These are phyloP conservation scores for Chrysosphaeria jannelii DNA, from an alignment of 2,329 filamentous ascomycete genomes.

Conservation along the genomic window DNA sequence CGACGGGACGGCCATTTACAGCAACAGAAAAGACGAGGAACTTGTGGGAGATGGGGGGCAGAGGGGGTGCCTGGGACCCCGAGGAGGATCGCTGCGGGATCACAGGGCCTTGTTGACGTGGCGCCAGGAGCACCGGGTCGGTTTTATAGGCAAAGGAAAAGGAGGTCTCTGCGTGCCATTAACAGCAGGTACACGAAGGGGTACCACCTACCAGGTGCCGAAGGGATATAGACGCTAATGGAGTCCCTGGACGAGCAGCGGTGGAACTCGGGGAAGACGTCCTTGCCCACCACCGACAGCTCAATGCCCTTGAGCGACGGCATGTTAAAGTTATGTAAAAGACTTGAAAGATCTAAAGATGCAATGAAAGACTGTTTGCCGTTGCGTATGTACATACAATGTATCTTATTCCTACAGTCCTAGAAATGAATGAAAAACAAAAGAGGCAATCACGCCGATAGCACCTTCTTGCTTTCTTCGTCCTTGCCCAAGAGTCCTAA, in stretches of 20 bases:
- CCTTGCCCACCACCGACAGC: conserved; percentile 11
- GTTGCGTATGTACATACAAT: neutral
- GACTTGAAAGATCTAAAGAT: neutral
- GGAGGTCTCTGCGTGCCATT: conserved; percentile 12
- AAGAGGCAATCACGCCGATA: conserved; percentile 8
- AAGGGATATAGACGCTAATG: conserved; percentile 24
- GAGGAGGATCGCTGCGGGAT: too few species aligned
- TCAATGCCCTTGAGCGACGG: conserved; percentile 18
- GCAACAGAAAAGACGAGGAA: conserved; percentile 23
- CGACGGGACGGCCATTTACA: conserved; percentile 21
- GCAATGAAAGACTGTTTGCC: neutral
- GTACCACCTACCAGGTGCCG: conserved; percentile 15
- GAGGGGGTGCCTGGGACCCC: too few species aligned
- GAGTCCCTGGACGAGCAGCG: conserved; percentile 21
- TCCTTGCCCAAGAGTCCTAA: conserved; percentile 61
- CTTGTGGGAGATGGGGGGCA: conserved; percentile 8
- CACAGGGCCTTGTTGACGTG: too few species aligned
- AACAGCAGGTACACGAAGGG: neutral
- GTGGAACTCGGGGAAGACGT: conserved; percentile 20
- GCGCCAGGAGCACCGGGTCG: conserved; percentile 5
- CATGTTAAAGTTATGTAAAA: conserved; percentile 10
- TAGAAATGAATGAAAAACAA: neutral
- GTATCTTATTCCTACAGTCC: neutral
- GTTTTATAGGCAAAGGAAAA: conserved; percentile 21
- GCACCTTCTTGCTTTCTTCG: conserved; percentile 39